Evolutionary conservation across 169 alveolate species (phyloP), one percentile per base, ranked within the genome.

Genomic region (Eimeria mitis): DNA sequence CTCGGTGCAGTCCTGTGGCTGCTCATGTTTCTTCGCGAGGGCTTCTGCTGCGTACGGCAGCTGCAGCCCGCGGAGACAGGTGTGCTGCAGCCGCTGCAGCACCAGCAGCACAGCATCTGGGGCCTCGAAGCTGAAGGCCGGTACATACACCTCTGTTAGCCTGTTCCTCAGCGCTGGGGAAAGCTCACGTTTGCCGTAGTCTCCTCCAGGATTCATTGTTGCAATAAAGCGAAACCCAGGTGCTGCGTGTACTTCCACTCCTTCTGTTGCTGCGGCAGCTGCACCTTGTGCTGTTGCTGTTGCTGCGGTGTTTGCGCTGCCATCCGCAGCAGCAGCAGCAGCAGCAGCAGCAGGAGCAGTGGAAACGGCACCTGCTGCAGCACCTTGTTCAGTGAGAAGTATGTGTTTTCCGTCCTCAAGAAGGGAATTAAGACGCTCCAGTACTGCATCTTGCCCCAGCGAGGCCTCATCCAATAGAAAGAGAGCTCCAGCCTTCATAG

Each of bases 121-220:
- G 11, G 97, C 90, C 40, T 52, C 95, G 61, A 92, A 91, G 83
- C 88, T 78, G 59, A 90, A 95, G 49, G 96, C 83, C 47, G 97
- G 98, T 31, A 99, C 99, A 97, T 98, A 99, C 70, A 99, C 98
- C 97, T 99, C 99, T 19, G 99, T 99, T 95, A 99, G 99, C 56
- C 99, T 98, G 95, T 99, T 99, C 84, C 99, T 98, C 89, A 99
- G 97, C 42, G 99, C 99, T 54, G 99, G 99, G 52, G 99, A 98
- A 34, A 99, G 98, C 97, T 99, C 99, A 96, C 99, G 98, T 98
- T 99, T 99, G 34, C 99, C 99, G 97, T 98, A 99, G 97, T 99
- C 99, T 40, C 99, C 99, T 52, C 99, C 99, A 59, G 99, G 99
- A 96, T 99, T 99, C 99, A 99, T 99, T 28, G 99, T 99, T n/a